Evolutionary conservation across 169 alveolate species (phyloP).

Genomic region (Pseudocohnilembus persalinus): DNA sequence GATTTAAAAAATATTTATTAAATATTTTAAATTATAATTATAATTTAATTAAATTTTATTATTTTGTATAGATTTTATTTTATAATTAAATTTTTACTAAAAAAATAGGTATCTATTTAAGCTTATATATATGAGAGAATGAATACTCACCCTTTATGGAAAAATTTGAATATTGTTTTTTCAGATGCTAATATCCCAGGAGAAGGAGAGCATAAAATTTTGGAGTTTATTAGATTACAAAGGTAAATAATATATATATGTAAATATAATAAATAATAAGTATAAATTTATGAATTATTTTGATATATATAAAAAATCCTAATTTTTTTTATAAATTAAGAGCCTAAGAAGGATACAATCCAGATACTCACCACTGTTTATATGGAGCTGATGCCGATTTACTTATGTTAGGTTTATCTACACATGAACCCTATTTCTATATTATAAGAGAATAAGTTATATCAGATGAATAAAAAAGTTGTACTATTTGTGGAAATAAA

Average conservation of each 20-base stretch:
- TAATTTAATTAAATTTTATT: conserved; percentile 7
- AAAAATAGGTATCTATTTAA: conserved; percentile 28
- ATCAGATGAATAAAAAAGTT: conserved; percentile 52
- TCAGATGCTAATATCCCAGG: conserved; percentile 99
- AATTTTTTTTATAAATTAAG: conserved; percentile 54
- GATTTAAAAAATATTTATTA: conserved; percentile 79
- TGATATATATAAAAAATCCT: neutral
- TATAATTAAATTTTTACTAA: too few relatives aligned
- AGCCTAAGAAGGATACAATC: conserved; percentile 76
- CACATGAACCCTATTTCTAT: conserved; percentile 95
- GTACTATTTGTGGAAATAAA: conserved; percentile 40
- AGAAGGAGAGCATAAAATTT: conserved; percentile 99
- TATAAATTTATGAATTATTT: conserved; percentile 15
- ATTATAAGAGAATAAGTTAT: conserved; percentile 93
- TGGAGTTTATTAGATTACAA: conserved; percentile 93
- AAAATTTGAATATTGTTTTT: conserved; percentile 89
- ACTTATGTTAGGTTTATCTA: conserved; percentile 96
- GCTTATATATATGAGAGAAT: conserved; percentile 70
- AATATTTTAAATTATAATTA: conserved; percentile 23
- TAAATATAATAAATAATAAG: too few relatives aligned
- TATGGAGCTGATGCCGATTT: conserved; percentile 99
- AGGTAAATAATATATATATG: conserved; percentile 33
- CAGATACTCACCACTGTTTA: conserved; percentile 96
- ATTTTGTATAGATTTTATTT: conserved; percentile 69
- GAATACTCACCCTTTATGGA: conserved; percentile 90